phyloP scores from a whole-genome alignment of 169 alveolate genomes.

The Cytauxzoon felis region DNA sequence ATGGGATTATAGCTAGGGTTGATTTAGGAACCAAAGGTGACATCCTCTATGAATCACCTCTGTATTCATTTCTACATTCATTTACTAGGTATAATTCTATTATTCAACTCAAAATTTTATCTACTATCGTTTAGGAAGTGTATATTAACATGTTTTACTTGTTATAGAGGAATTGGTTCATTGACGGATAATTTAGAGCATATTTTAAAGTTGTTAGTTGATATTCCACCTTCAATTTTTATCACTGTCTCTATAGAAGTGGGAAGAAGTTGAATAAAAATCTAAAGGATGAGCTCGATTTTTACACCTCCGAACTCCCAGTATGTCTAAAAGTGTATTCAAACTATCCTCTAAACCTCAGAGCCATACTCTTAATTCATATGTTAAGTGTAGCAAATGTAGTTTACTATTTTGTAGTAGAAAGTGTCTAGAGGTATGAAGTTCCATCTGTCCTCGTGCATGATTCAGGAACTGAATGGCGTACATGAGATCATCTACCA shows the following conservation, averaged over 20 bases:
- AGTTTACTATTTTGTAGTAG: slow-evolving; percentile 15
- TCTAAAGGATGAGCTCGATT: background rate
- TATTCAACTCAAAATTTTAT: background rate
- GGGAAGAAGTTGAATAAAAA: background rate
- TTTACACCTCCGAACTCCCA: background rate
- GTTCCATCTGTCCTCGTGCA: background rate
- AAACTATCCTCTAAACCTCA: background rate
- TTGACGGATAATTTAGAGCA: slow-evolving; percentile 46
- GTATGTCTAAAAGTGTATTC: slow-evolving; percentile 2
- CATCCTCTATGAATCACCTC: slow-evolving; percentile 26
- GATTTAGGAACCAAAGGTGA: background rate
- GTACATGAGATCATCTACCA: slow-evolving; percentile 27
- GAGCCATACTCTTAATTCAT: background rate
- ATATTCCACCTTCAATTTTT: background rate
- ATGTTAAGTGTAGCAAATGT: slow-evolving; percentile 15
- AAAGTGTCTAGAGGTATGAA: slow-evolving; percentile 33
- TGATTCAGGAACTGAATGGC: slow-evolving; percentile 4
- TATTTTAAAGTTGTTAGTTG: slow-evolving; percentile 14
- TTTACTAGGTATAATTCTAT: slow-evolving; percentile 26
- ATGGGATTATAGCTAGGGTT: slow-evolving; percentile 12
- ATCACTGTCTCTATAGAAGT: background rate
- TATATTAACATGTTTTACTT: slow-evolving; percentile 20
- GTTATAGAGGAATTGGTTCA: slow-evolving; percentile 50
- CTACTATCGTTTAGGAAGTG: background rate
- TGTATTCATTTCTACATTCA: slow-evolving; percentile 30